Evolutionary conservation across 2,329 filamentous ascomycete genomes (phyloP).

Genomic region (Xylariaceae sp.): DNA sequence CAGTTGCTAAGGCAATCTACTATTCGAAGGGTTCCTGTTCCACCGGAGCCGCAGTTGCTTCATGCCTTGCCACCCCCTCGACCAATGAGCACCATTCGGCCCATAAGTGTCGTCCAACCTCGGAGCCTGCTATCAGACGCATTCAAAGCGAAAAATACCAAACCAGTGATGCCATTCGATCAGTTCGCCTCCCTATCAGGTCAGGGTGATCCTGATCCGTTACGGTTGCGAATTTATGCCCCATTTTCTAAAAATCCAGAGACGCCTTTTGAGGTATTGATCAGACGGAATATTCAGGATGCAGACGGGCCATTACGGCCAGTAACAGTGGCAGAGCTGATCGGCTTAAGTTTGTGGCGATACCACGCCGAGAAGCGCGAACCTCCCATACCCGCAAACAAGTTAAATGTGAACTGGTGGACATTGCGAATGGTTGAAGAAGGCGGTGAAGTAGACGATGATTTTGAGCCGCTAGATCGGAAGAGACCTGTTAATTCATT

Average conservation of each 20-base stretch:
- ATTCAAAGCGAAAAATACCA: slow-evolving; percentile 73
- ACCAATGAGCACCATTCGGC: slow-evolving; percentile 67
- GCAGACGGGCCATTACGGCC: slow-evolving; percentile 66
- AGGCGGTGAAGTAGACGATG: slow-evolving; percentile 83
- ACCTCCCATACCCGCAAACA: slow-evolving; percentile 67
- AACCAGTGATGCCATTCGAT: slow-evolving; percentile 74
- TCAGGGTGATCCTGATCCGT: slow-evolving; percentile 76
- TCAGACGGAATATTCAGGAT: slow-evolving; percentile 72
- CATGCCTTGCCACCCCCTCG: slow-evolving; percentile 74
- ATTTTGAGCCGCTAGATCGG: slow-evolving; percentile 79
- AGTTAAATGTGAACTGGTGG: slow-evolving; percentile 82
- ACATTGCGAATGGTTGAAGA: slow-evolving; percentile 83
- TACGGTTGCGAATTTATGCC: slow-evolving; percentile 78
- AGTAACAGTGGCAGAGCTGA: slow-evolving; percentile 79
- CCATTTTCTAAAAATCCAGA: slow-evolving; percentile 70
- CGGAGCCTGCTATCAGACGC: slow-evolving; percentile 74
- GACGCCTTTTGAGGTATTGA: slow-evolving; percentile 73
- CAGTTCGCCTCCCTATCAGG: slow-evolving; percentile 78
- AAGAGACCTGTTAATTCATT: slow-evolving; percentile 78
- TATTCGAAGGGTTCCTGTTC: slow-evolving; percentile 64
- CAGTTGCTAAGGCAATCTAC: slow-evolving; percentile 68
- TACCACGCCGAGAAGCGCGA: slow-evolving; percentile 79
- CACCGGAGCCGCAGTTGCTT: slow-evolving; percentile 61
- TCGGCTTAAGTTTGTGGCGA: slow-evolving; percentile 77
- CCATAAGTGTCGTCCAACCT: slow-evolving; percentile 71